These are phyloP conservation scores for Aciculosporium take DNA, from an alignment of 2,329 filamentous ascomycete genomes.

Conservation along the genomic window DNA sequence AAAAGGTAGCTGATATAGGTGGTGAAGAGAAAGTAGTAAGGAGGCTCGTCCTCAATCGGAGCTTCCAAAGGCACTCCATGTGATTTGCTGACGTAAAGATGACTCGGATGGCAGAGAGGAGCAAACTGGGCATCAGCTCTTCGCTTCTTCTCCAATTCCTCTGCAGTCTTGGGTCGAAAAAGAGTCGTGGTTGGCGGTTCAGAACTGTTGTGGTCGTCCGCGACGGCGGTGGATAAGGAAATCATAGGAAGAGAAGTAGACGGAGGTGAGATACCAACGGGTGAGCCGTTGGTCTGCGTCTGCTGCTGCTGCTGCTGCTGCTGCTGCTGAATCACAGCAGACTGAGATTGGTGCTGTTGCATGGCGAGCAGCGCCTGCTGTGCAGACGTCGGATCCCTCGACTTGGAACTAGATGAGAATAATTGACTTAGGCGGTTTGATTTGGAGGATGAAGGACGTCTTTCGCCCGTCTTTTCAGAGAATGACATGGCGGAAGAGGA, in stretches of 20 bases:
- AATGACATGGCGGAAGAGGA: slow-evolving; percentile 33
- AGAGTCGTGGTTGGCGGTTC: slow-evolving; percentile 64
- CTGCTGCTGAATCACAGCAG: slow-evolving; percentile 5
- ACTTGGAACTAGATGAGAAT: slow-evolving; percentile 69
- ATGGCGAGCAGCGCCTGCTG: slow-evolving; percentile 55
- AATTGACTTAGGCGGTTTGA: slow-evolving; percentile 67
- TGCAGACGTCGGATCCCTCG: slow-evolving; percentile 50
- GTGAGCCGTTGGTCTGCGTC: slow-evolving; percentile 25
- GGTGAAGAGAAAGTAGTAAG: slow-evolving; percentile 91
- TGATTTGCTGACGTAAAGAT: slow-evolving; percentile 82
- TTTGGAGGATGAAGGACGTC: slow-evolving; percentile 49
- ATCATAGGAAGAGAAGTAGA: slow-evolving; percentile 77
- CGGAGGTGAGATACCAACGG: slow-evolving; percentile 53
- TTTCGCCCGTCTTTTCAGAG: slow-evolving; percentile 37
- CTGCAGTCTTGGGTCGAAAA: slow-evolving; percentile 76
- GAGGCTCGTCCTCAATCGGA: slow-evolving; percentile 85
- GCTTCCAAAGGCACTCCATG: slow-evolving; percentile 66
- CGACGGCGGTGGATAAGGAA: slow-evolving; percentile 74
- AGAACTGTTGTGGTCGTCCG: slow-evolving; percentile 55
- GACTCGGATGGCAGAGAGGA: slow-evolving; percentile 62
- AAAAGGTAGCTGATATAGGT: slow-evolving; percentile 98
- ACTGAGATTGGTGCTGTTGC: slow-evolving; percentile 31
- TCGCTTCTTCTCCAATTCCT: slow-evolving; percentile 61
- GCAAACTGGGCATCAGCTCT: slow-evolving; percentile 84
- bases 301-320: slow-evolving; percentile 10